Evolutionary conservation across 2,329 filamentous ascomycete genomes (phyloP).

Genomic region (Cladobotryum mycophilum): DNA sequence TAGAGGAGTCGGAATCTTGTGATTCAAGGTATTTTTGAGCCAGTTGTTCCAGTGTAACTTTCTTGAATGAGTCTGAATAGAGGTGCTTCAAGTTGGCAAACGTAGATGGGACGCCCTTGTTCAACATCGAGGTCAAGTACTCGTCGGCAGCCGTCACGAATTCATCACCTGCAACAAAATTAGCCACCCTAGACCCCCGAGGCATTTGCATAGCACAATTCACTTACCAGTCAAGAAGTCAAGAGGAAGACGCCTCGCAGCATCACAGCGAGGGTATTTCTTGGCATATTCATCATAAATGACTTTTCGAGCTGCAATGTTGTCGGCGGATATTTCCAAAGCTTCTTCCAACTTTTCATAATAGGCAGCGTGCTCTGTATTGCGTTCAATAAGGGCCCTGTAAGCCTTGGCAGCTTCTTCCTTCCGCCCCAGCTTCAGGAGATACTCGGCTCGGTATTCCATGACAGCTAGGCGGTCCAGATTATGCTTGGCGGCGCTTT

Average conservation of each 20-base stretch:
- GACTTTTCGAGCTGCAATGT: conserved; percentile 59
- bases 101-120: conserved; percentile 89
- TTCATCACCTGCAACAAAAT: conserved; percentile 54
- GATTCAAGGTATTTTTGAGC: conserved; percentile 72
- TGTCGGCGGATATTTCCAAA: conserved; percentile 53
- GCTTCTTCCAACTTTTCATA: conserved; percentile 71
- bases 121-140: conserved; percentile 79
- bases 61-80: conserved; percentile 73
- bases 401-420: conserved; percentile 80
- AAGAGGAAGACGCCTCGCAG: conserved; percentile 76
- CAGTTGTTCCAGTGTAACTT: conserved; percentile 65
- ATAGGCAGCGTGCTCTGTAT: conserved; percentile 80
- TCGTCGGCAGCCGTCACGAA: conserved; percentile 71
- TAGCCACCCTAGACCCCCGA: conserved; percentile 11
- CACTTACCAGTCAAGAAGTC: conserved; percentile 72
- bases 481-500: conserved; percentile 68
- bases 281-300: conserved; percentile 72
- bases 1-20: conserved; percentile 42
- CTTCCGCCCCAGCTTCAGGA: conserved; percentile 68
- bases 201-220: background rate
- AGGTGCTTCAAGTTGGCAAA: conserved; percentile 96
- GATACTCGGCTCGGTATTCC: conserved; percentile 80
- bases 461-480: conserved; percentile 79
- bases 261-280: conserved; percentile 78
- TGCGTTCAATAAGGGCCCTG: conserved; percentile 72